phyloP scores from a whole-genome alignment of 75 land plant genomes.

The Pinus taeda region DNA sequence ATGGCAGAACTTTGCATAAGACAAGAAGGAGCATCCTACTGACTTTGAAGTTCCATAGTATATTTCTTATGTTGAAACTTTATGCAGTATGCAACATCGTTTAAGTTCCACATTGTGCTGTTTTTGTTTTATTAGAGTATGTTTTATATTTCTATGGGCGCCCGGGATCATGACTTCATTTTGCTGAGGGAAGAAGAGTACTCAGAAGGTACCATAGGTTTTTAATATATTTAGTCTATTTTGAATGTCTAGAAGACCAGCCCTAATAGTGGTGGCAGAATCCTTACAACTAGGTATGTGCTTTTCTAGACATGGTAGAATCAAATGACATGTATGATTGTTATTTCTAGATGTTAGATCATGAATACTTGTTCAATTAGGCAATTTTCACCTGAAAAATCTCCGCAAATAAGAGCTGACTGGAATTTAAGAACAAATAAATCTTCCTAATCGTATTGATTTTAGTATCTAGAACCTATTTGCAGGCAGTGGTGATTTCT shows the following conservation, averaged over 20 bases:
- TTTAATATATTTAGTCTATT: neutral
- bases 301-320: neutral
- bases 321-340: neutral
- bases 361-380: neutral
- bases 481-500: neutral
- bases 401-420: no score
- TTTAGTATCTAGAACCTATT: neutral
- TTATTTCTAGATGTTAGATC: neutral
- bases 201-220: neutral
- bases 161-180: neutral
- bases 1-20: no score
- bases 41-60: no score
- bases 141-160: neutral
- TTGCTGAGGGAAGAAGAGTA: neutral
- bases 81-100: no score
- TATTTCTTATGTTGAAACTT: no score
- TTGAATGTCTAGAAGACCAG: neutral
- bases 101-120: neutral
- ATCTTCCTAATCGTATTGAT: no score
- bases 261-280: neutral
- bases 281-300: neutral
- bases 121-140: neutral
- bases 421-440: no score
- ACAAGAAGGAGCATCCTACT: no score
- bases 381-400: no score